Percentiles rank a stretch among this genome's conserved stretches.
phyloP scores from a whole-genome alignment of 75 land plant species.

The Gnetum montanum region DNA sequence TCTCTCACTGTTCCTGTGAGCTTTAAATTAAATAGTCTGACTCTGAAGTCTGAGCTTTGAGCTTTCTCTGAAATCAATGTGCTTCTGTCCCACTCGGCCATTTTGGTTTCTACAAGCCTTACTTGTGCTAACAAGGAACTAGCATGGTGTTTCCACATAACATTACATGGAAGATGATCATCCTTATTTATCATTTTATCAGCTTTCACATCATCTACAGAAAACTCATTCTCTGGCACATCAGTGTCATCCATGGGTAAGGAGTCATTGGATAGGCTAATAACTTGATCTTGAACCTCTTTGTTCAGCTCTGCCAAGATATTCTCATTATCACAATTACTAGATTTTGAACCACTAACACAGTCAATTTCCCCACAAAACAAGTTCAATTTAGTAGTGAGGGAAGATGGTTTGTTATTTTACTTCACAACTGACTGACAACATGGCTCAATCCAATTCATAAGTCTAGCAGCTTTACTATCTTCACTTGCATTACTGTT shows the following conservation, averaged over 20 bases:
- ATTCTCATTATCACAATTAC: constrained; percentile 11
- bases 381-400: constrained; percentile 15
- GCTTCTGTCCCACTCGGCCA: too few species aligned
- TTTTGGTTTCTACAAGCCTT: background rate
- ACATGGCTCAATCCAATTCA: constrained; percentile 19
- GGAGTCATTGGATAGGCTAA: background rate
- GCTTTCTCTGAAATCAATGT: too few species aligned
- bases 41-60: too few species aligned
- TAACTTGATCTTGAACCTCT: constrained; percentile 1
- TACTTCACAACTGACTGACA: background rate
- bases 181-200: constrained; percentile 8
- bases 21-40: too few species aligned
- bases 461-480: constrained; percentile 5
- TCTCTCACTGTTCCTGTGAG: too few species aligned
- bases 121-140: constrained; percentile 35
- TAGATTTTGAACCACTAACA: constrained; percentile 12
- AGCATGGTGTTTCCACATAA: constrained; percentile 63
- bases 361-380: constrained; percentile 16
- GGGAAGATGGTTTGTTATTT: too few species aligned
- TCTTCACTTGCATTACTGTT: too few species aligned
- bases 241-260: background rate
- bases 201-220: constrained; percentile 6
- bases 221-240: constrained; percentile 1
- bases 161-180: constrained; percentile 38
- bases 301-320: constrained; percentile 1